Evolutionary conservation across 257 asterid species (phyloP).

Genomic region (Jacaranda copaia): DNA sequence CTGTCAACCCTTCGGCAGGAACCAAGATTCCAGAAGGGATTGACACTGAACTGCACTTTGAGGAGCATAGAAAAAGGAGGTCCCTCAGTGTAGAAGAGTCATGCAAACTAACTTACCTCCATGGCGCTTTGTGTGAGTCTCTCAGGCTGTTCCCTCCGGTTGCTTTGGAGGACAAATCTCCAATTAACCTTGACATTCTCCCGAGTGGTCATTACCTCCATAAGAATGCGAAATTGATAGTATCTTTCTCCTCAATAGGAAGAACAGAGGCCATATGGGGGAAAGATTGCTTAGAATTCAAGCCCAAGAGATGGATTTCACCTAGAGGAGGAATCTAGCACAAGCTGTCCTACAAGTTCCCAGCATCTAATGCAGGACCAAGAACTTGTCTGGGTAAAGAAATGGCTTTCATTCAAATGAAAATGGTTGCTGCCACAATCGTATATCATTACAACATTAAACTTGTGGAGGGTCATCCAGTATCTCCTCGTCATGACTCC

Average conservation of each 20-base stretch:
- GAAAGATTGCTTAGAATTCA: constrained; percentile 51
- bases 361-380: constrained; percentile 55
- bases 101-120: constrained; percentile 46
- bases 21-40: too few species aligned
- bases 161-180: constrained; percentile 47
- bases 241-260: constrained; percentile 48
- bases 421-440: constrained; percentile 49
- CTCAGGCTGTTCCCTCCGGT: constrained; percentile 53
- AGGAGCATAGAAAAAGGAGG: too few species aligned
- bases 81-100: too few species aligned
- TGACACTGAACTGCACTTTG: too few species aligned
- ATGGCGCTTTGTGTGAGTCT: constrained; percentile 55
- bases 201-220: constrained; percentile 45
- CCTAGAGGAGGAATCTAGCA: constrained; percentile 29
- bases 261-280: constrained; percentile 57
- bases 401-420: constrained; percentile 55
- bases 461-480: constrained; percentile 35
- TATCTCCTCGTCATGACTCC: constrained; percentile 35
- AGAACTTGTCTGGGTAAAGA: constrained; percentile 53
- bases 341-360: constrained; percentile 51
- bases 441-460: constrained; percentile 35
- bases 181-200: constrained; percentile 34
- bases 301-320: constrained; percentile 53
- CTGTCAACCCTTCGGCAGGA: too few species aligned
- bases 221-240: constrained; percentile 29